Base-by-base conservation (phyloP, 2,329 filamentous ascomycete species). In the Phaeosphaeria sp. region DNA sequence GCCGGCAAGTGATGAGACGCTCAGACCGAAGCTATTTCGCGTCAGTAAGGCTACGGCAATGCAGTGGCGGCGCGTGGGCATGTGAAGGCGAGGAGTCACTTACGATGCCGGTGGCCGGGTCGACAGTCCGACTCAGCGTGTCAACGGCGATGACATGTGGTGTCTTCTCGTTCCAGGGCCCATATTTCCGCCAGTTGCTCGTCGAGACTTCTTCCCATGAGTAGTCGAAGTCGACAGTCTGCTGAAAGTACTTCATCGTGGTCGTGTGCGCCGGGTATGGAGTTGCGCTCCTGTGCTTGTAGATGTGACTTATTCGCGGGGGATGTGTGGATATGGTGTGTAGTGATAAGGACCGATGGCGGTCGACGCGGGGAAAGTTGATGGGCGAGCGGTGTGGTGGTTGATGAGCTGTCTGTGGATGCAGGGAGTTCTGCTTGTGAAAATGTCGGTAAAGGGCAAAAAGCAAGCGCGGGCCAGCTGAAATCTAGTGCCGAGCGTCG, bases 171-270 rank as follows among this genome's bases (percentile, higher is more conserved):
- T 99, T 99, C 94, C 95, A 98, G 20, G 94, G 94, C 73, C 92
- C 96, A 81, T 99, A 99, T 80, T 99, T 99, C 69, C 89, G 90
- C 95, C 95, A 99, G 85, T 99, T 99, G 76, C 91, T 93, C 15
- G 92, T 93, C 23, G 93, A 97, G 36, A 99, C 95, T 79, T 98
- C 94, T 74, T 97, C 92, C 95, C 95, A 99, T 46, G 94, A 96
- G 84, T 99, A 99, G 82, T 97, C 86, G 81, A 96, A 99, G 60
- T 92, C 93, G 80, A 92, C 91, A 41, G 84, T 83, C 73, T 92
- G 96, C 69, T 92, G 91, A 75, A 98, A 98, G 80, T 98, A 91
- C 85, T 96, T 97, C 95, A 99, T 98, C 60, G 51, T 55, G 55
- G 48, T 61, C 58, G 67, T 65, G 65, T 65, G 63, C 55, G 46